Conservation (phyloP, 805 yeast species). For the Hanseniaspora meyeri region DNA sequence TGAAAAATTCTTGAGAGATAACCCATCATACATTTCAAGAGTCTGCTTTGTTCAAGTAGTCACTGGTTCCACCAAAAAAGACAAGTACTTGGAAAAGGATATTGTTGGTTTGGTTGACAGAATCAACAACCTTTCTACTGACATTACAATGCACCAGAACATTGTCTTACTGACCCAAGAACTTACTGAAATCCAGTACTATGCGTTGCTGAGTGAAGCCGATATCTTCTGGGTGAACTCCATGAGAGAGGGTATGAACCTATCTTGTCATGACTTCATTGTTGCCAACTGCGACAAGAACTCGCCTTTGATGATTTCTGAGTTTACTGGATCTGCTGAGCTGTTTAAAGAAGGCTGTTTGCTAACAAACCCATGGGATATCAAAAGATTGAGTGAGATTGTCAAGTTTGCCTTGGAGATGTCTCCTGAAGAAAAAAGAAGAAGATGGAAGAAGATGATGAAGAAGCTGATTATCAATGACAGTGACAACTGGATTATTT, state of each 20-base stretch:
- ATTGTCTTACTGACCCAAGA: conserved; percentile 83
- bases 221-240: conserved; percentile 80
- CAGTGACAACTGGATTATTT: conserved; percentile 59
- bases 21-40: conserved; percentile 58
- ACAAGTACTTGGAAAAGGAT: conserved; percentile 58
- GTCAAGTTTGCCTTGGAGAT: conserved; percentile 56
- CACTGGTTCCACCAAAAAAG: conserved; percentile 38
- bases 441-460: conserved; percentile 51
- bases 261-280: conserved; percentile 89
- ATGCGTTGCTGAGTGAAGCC: conserved; percentile 77
- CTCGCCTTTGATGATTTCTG: conserved; percentile 77
- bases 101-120: conserved; percentile 68
- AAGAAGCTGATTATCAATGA: conserved; percentile 53
- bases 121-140: conserved; percentile 68
- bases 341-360: conserved; percentile 60
- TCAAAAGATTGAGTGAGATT: conserved; percentile 47
- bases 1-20: conserved; percentile 56
- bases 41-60: conserved; percentile 68
- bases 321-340: conserved; percentile 88
- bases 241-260: conserved; percentile 91
- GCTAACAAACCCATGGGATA: conserved; percentile 86
- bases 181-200: conserved; percentile 74
- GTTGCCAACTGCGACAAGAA: conserved; percentile 58
- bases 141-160: conserved; percentile 50
- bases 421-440: conserved; percentile 43